phyloP scores from a whole-genome alignment of 23 red algal species.

The Gracilaria gracilis region DNA sequence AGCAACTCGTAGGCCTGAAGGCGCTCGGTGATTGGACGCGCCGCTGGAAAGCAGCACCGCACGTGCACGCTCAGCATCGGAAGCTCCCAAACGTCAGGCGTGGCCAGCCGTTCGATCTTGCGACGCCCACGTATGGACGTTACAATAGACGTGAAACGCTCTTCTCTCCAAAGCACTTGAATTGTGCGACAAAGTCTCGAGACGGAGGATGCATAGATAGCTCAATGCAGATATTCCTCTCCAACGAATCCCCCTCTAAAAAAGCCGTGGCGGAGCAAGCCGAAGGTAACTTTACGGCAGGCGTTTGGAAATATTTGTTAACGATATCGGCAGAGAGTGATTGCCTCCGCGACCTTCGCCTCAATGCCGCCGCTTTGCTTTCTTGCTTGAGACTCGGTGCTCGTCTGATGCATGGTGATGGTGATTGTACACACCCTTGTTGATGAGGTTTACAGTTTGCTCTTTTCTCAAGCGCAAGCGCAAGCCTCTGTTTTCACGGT shows the following conservation, averaged over 20 bases:
- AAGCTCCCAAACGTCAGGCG: background rate
- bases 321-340: background rate
- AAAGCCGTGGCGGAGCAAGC: too few species aligned
- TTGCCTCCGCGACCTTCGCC: background rate
- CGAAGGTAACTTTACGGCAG: too few species aligned
- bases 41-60: background rate
- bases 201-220: background rate
- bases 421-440: background rate
- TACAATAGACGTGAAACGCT: background rate
- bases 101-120: background rate
- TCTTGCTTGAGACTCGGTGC: background rate
- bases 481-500: too few species aligned
- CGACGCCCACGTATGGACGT: background rate
- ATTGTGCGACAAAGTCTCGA: background rate
- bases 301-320: background rate
- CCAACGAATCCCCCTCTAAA: too few species aligned
- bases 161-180: background rate
- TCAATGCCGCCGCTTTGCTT: slow-evolving; percentile 7
- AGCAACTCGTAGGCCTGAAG: background rate
- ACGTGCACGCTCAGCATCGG: background rate
- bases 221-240: too few species aligned
- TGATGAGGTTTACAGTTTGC: background rate
- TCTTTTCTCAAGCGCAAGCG: too few species aligned
- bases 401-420: background rate
- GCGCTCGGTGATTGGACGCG: background rate